Evolutionary conservation across 2,329 filamentous ascomycete genomes (phyloP).

Genomic region (Fusarium succisae): DNA sequence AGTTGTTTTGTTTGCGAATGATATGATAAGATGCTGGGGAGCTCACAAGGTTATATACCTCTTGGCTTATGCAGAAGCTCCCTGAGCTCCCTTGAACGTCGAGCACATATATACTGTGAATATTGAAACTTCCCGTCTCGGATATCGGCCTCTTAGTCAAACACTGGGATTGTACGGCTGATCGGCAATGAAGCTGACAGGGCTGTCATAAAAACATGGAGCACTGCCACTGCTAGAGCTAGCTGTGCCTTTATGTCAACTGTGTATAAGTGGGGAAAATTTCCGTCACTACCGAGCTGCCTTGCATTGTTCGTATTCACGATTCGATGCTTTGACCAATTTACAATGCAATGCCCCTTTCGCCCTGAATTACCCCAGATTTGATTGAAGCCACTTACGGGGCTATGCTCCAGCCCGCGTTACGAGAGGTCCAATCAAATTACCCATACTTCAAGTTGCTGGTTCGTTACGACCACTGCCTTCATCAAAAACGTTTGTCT

Average conservation of each 20-base stretch:
- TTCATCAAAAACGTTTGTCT: rapidly evolving
- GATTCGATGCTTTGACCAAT: background rate
- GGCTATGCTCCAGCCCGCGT: background rate
- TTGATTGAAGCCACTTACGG: background rate
- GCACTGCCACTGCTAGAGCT: background rate
- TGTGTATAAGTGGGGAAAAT: background rate
- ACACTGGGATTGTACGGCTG: background rate
- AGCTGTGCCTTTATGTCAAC: background rate
- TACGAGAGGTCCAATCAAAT: background rate
- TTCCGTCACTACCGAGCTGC: background rate
- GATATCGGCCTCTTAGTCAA: background rate
- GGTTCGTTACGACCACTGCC: rapidly evolving
- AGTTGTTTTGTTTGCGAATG: background rate
- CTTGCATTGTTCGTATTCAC: background rate
- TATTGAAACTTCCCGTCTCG: background rate
- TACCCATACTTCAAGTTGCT: rapidly evolving
- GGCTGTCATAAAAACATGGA: background rate
- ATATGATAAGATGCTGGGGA: background rate
- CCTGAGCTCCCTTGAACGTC: rapidly evolving
- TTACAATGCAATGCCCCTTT: background rate
- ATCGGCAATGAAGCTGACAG: background rate
- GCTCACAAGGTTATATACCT: background rate
- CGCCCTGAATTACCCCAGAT: background rate
- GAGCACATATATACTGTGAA: background rate
- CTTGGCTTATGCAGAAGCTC: too few species aligned